Base-by-base conservation (phyloP, 2,329 filamentous ascomycete species). In the Aspergillus pseudonomiae region DNA sequence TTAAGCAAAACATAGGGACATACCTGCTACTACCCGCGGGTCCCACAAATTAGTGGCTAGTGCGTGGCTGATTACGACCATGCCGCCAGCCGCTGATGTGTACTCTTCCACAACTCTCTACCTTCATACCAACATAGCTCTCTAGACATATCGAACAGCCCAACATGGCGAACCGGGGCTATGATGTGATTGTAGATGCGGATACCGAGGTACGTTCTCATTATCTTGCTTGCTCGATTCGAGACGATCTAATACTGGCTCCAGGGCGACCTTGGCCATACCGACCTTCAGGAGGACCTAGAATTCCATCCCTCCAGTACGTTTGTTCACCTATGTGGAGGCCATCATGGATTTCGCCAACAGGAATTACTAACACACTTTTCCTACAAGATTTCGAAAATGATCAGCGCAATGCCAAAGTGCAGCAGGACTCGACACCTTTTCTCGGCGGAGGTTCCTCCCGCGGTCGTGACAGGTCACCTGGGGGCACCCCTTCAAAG, bases 131-230 rank as follows among this genome's bases (percentile, higher is more conserved):
- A 66, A 64, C 63, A 57, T 62, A 63, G 62, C 59, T 68, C 56
- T 61, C 57, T 56, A 62, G 32, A 28, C 57, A 55, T 57, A 67
- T 45, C 62, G 52, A 70, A 60, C 58, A 56, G 66, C 63, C 65
- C 74, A 83, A 72, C 61, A 94, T 94, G 91, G 87, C 91, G 63
- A 91, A 91, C 78, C 86, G 92, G 75, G 94, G 94, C 71, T 99
- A 99, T 79, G 95, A 99, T 83, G 95, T 96, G 66, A 94, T 99
- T 69, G 95, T 99, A 64, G 95, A 99, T 74, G 90, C 98, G 61
- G 95, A 99, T 78, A 92, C 95, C 74, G 95, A 98, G 87, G 93
- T 96, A 82, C 32, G 56, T 21, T 5, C 46, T 11, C 12, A 59
- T 59, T 32, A 24, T 45, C 19, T 34, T 14, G 58, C 50, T 46